Evolutionary conservation across 768 basidiomycete species (phyloP).

Genomic region (Phlegmacium glaucopus): DNA sequence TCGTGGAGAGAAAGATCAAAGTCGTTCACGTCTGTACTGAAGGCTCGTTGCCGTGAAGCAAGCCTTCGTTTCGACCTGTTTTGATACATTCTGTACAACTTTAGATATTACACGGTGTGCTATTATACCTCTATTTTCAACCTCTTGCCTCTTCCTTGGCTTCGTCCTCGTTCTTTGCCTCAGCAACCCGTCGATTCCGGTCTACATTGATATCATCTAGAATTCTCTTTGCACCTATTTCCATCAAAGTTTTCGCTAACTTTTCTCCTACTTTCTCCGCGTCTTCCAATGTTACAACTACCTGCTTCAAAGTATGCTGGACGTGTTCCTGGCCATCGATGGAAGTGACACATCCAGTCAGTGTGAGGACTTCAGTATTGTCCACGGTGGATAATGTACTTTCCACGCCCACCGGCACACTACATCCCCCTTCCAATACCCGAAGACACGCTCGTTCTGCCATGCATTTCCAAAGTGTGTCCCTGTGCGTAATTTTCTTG

Average conservation of each 20-base stretch:
- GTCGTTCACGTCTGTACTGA: conserved; percentile 18
- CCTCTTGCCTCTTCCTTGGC: conserved; percentile 5
- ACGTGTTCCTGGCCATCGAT: conserved; percentile 74
- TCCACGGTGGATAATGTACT: conserved; percentile 41
- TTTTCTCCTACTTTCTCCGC: conserved; percentile 67
- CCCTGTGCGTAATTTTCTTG: conserved; percentile 65
- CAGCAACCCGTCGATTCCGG: conserved; percentile 44
- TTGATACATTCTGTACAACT: conserved; percentile 10
- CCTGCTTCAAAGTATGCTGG: conserved; percentile 53
- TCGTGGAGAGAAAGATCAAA: conserved; percentile 62
- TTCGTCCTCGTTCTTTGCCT: conserved; percentile 34
- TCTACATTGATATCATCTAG: conserved; percentile 81
- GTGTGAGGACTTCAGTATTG: conserved; percentile 38
- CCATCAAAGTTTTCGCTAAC: conserved; percentile 63
- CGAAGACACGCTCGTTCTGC: conserved; percentile 88
- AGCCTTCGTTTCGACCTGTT: conserved; percentile 12
- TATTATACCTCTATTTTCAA: no score
- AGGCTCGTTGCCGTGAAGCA: conserved; percentile 13
- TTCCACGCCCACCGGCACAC: conserved; percentile 88
- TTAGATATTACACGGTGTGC: no score
- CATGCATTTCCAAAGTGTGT: conserved; percentile 70
- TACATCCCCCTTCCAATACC: conserved; percentile 95
- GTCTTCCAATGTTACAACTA: conserved; percentile 49
- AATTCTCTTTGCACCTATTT: conserved; percentile 72
- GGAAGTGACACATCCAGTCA: conserved; percentile 84